Evolutionary conservation across 1,139 yeast genomes (phyloP).

Genomic region (Diutina catenulata): DNA sequence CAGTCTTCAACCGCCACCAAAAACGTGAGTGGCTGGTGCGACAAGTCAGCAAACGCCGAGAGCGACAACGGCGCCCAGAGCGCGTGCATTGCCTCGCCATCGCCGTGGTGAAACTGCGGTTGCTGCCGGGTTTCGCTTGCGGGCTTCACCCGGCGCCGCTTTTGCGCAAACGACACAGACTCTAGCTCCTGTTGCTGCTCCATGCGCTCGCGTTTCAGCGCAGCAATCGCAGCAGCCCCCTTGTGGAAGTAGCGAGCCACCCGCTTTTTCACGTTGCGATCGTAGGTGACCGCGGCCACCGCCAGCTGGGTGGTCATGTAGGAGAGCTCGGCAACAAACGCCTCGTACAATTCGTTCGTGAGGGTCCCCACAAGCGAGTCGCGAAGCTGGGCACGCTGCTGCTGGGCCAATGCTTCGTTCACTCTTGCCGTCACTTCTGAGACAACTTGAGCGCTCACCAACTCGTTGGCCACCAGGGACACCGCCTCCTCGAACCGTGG

Average conservation of each 20-base stretch:
- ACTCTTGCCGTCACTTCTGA: no score
- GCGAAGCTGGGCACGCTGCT: no score
- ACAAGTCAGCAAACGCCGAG: conserved; percentile 12
- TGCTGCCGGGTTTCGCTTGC: conserved; percentile 10
- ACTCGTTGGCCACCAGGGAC: no score
- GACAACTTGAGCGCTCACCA: no score
- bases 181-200: conserved; percentile 34
- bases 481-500: no score
- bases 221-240: no score
- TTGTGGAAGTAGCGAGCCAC: no score
- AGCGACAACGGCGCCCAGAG: conserved; percentile 33
- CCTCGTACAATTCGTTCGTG: conserved; percentile 34
- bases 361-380: neutral
- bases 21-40: conserved; percentile 18
- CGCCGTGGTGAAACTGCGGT: conserved; percentile 8
- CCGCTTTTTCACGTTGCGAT: conserved; percentile 15
- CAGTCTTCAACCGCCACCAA: conserved; percentile 35
- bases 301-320: conserved; percentile 30
- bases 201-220: no score
- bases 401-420: no score
- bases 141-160: conserved; percentile 8
- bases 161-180: conserved; percentile 16
- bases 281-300: conserved; percentile 24
- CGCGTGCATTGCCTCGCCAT: conserved; percentile 21
- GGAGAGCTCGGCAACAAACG: conserved; percentile 48